phyloP scores from a whole-genome alignment of 495 filamentous ascomycete species.

The Penicillium flavigenum region DNA sequence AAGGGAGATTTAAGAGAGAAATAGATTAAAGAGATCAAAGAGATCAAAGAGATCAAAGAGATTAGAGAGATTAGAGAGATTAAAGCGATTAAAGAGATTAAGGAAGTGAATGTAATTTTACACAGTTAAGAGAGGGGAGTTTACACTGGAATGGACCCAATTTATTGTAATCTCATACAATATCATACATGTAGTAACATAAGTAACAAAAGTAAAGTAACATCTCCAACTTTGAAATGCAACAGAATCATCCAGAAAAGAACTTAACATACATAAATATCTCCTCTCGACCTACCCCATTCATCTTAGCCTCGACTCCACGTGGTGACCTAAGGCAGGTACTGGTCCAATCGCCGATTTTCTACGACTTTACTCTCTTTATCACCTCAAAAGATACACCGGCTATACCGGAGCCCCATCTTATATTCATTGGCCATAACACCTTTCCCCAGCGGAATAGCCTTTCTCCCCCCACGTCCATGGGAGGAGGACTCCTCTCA shows the following conservation, averaged over 20 bases:
- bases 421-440: constrained; percentile 4
- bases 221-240: neutral
- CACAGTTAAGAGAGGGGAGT: neutral
- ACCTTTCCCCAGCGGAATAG: constrained; percentile 5
- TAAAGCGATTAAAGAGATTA: neutral
- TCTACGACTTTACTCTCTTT: neutral
- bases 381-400: neutral
- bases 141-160: constrained; percentile 8
- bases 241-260: constrained; percentile 28
- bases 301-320: constrained; percentile 20
- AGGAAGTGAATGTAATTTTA: neutral
- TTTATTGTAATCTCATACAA: constrained; percentile 1
- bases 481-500: constrained; percentile 12
- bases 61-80: neutral
- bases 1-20: neutral
- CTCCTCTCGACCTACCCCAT: constrained; percentile 11
- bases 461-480: constrained; percentile 9
- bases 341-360: constrained; percentile 32
- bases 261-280: neutral
- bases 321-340: constrained; percentile 32
- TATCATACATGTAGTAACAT: too few relatives aligned
- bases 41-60: neutral
- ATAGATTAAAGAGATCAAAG: neutral
- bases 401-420: constrained; percentile 17
- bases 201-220: too few relatives aligned